A percentile compares a stretch with the other conserved stretches of the same genome.
Evolutionary conservation across 208 protist genomes (phyloP).

Genomic region (Leishmania arabica): DNA sequence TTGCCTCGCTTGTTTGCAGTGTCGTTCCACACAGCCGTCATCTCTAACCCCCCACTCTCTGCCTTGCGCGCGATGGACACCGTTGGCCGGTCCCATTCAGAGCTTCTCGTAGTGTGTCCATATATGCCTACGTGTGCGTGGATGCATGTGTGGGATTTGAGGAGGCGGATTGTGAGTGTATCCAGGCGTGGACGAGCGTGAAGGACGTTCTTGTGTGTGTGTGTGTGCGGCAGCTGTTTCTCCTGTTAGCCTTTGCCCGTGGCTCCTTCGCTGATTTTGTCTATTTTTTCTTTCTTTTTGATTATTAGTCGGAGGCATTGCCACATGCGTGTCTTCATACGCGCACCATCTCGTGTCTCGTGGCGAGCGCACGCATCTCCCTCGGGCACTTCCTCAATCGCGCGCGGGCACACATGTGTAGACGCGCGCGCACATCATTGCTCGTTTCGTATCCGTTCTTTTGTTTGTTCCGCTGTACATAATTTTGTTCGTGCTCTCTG

Average conservation of each 20-base stretch:
- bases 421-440: too few relatives aligned
- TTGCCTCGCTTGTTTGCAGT: background rate
- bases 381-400: background rate
- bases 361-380: too few relatives aligned
- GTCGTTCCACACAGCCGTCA: background rate
- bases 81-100: background rate
- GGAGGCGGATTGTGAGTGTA: background rate
- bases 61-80: background rate
- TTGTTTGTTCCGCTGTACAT: background rate
- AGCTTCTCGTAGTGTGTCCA: background rate
- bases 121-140: background rate
- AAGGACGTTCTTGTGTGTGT: background rate
- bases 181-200: background rate
- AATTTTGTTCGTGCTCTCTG: background rate
- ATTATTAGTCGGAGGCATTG: background rate
- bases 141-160: background rate
- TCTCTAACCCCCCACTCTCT: background rate
- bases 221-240: background rate
- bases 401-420: background rate
- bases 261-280: background rate
- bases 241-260: background rate
- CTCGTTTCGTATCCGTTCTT: background rate
- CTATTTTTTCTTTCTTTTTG: background rate
- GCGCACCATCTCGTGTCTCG: background rate
- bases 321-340: background rate